Percentiles rank a stretch among this genome's conserved stretches.
phyloP scores from a whole-genome alignment of 1,139 yeast genomes.

The Hyphopichia fennica region DNA sequence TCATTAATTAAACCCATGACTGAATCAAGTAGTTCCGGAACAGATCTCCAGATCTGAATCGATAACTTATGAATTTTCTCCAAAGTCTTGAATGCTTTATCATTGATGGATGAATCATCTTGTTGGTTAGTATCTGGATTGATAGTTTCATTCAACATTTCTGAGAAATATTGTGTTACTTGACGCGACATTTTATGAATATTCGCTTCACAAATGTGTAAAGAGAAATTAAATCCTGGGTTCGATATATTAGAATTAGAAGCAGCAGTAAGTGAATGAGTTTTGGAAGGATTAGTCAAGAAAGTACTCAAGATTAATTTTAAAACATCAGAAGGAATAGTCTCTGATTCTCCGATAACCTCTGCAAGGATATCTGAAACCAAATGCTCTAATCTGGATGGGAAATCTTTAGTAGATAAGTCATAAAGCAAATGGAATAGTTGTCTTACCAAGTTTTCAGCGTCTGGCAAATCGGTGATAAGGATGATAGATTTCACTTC shows the following conservation, averaged over 20 bases:
- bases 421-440: constrained; percentile 67
- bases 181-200: constrained; percentile 76
- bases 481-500: constrained; percentile 81
- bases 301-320: constrained; percentile 61
- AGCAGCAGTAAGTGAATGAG: constrained; percentile 12
- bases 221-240: constrained; percentile 68
- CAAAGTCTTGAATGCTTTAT: constrained; percentile 43
- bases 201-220: constrained; percentile 68
- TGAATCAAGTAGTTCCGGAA: constrained; percentile 73
- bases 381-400: constrained; percentile 52
- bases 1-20: constrained; percentile 81
- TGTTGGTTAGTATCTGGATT: constrained; percentile 21
- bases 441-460: constrained; percentile 52
- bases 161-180: constrained; percentile 79
- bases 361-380: constrained; percentile 73
- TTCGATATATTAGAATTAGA: constrained; percentile 28
- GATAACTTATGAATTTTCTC: constrained; percentile 63
- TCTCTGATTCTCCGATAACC: constrained; percentile 71
- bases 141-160: constrained; percentile 57
- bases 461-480: constrained; percentile 71
- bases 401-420: constrained; percentile 39
- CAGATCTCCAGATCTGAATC: constrained; percentile 71
- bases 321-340: constrained; percentile 63
- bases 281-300: constrained; percentile 18
- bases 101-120: not conserved